Conservation (phyloP, 306 rosid genomes). For the Dalbergia cochinchinensis region DNA sequence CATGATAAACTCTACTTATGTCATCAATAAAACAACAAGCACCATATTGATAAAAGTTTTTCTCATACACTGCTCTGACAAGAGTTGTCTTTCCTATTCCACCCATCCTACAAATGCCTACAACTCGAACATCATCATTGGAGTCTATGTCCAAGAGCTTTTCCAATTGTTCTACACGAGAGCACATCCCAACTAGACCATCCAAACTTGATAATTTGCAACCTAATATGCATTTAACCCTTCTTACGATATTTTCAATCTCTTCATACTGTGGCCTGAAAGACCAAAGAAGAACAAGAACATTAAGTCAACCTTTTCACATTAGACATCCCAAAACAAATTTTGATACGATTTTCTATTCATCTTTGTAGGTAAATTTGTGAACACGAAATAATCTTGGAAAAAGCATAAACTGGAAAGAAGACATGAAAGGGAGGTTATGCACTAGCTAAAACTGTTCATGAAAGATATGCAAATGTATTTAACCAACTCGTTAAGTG, state of each 20-base stretch:
- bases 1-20: too few relatives aligned
- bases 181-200: conserved; percentile 20
- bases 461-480: too few relatives aligned
- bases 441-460: too few relatives aligned
- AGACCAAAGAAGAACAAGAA: background rate
- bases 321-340: too few relatives aligned
- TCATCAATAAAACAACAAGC: too few relatives aligned
- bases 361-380: too few relatives aligned
- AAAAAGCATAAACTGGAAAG: too few relatives aligned
- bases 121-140: background rate
- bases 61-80: background rate
- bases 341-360: too few relatives aligned
- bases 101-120: conserved; percentile 38
- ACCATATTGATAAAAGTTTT: background rate
- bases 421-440: too few relatives aligned
- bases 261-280: conserved; percentile 1
- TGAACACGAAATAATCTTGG: too few relatives aligned
- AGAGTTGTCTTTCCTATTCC: conserved; percentile 9
- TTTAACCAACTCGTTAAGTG: too few relatives aligned
- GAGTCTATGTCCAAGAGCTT: conserved; percentile 2
- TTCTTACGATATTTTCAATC: conserved; percentile 13
- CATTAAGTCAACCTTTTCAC: background rate
- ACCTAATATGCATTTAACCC: background rate
- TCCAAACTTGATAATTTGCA: conserved; percentile 4
- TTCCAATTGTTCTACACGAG: conserved; percentile 31